Conservation (phyloP, 176 grass and related monocot genomes). For the Carex kokanica region DNA sequence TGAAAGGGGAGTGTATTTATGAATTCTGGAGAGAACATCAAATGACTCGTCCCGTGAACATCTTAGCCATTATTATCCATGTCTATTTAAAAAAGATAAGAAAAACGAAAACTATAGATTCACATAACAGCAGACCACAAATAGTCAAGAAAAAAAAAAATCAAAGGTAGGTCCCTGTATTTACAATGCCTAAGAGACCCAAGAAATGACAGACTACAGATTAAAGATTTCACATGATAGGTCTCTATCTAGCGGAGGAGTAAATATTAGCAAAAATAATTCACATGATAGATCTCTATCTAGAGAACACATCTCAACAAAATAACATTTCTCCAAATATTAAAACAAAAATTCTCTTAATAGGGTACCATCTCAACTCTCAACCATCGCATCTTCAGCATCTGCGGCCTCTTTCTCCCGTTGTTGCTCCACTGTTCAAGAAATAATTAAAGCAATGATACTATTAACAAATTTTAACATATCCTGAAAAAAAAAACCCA, state of each 20-base stretch:
- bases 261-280: not conserved
- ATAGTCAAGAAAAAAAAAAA: not conserved
- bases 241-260: not conserved
- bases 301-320: not conserved
- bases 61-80: too few species aligned
- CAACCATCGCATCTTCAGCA: slow-evolving; percentile 29
- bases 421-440: slow-evolving; percentile 70
- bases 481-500: not conserved
- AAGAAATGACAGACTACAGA: too few species aligned
- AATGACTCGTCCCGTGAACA: not conserved
- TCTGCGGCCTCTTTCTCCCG: slow-evolving; percentile 53
- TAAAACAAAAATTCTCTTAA: not conserved
- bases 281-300: not conserved
- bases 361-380: slow-evolving; percentile 34
- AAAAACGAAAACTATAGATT: not conserved
- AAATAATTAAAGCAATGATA: not conserved
- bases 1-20: not conserved
- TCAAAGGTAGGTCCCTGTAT: not conserved
- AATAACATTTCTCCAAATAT: slow-evolving; percentile 13
- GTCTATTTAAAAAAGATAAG: too few species aligned
- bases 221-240: not conserved
- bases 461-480: not conserved
- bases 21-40: not conserved
- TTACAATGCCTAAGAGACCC: too few species aligned
- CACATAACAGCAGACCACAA: slow-evolving; percentile 3